Base-by-base conservation (phyloP, 2,329 filamentous ascomycete species). In the Nectriaceae sp. region DNA sequence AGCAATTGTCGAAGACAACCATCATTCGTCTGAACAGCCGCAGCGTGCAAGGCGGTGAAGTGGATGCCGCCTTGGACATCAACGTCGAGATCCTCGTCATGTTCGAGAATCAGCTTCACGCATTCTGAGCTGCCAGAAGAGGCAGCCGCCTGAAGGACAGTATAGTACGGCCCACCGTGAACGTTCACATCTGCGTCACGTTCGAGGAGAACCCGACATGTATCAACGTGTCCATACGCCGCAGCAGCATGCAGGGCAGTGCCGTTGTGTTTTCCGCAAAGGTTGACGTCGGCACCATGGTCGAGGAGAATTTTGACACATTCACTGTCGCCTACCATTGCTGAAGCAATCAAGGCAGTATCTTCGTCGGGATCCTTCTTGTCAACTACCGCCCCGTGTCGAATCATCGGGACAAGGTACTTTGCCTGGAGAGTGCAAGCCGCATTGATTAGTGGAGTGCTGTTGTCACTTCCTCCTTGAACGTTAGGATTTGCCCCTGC, bases 61-160 rank as follows among this genome's bases (percentile, higher is more conserved):
- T 46, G 24, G 2, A 39, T 18, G 6, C 49, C 49, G 11, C 49
- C 49, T 13, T 46, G 24, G 19, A 40, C 49, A n/a, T 52, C 33
- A 8, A 52, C 26, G 18, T 52, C 40, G 29, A 52, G 41, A 15
- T 52, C 35, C 3, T 46, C 70, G 13, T 69, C 62, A 6, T 65
- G 59, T 19, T 69, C 63, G 2, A 75, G 70, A 2, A 75, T 61
- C 18, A 75, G 55, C 46, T 68, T 66, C 2, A 75, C 71, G 1
- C 70, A 70, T 1, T 66, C 70, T 5, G 64, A 60, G 15, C 72
- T 74, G 4, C 72, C 71, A 1, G 71, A 74, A 11, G 59, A 62
- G 6, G 75, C 74, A 2, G 72, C 72, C 1, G 70, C 65, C 29
- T 72, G 73, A n/a, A 75, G 64, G 0, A 74, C 70, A 0, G 65